phyloP scores from a whole-genome alignment of 192 early-diverging fungal species.

The Umbelopsis sp. region DNA sequence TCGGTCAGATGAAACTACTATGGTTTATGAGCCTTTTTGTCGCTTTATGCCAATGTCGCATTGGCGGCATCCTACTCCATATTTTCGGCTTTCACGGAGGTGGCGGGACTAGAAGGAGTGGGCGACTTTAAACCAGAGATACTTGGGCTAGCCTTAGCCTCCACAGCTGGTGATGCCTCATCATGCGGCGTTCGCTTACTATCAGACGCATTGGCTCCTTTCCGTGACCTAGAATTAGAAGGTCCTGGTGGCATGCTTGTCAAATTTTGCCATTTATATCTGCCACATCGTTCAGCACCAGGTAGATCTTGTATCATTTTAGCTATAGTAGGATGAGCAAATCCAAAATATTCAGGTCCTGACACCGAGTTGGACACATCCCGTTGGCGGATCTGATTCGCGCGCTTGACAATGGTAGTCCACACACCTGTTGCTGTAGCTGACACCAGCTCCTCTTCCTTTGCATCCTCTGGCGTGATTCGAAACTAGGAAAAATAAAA shows the following conservation, averaged over 20 bases:
- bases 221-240: background rate
- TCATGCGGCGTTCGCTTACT: background rate
- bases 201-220: background rate
- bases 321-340: constrained; percentile 75
- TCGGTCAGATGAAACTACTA: background rate
- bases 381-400: constrained; percentile 68
- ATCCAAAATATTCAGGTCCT: constrained; percentile 86
- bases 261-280: constrained; percentile 58
- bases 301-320: constrained; percentile 81
- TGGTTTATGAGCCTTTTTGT: background rate
- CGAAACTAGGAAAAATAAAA: constrained; percentile 52
- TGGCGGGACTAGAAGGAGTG: constrained; percentile 2
- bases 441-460: constrained; percentile 55
- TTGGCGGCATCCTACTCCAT: background rate
- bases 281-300: constrained; percentile 60
- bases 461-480: constrained; percentile 69
- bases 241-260: background rate
- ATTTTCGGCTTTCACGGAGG: background rate
- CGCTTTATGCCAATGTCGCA: background rate
- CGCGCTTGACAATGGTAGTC: constrained; percentile 68
- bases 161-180: background rate
- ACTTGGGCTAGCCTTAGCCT: background rate
- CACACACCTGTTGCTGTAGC: constrained; percentile 77
- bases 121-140: constrained; percentile 12
- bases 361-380: constrained; percentile 70